Evolutionary conservation across 768 basidiomycete species (phyloP).

Genomic region (Trametes gibbosa): DNA sequence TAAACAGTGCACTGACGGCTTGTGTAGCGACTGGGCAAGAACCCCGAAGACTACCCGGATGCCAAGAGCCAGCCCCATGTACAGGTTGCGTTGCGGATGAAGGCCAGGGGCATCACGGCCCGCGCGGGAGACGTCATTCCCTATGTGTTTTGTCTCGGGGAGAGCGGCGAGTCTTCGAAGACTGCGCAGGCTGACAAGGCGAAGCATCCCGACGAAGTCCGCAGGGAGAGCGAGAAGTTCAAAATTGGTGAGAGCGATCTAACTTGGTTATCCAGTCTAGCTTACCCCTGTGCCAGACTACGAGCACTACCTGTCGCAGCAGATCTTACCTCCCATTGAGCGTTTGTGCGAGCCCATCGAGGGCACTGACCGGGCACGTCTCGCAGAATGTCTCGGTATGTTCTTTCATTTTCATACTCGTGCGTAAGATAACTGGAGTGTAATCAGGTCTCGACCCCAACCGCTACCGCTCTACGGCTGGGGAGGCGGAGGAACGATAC

Average conservation of each 20-base stretch:
- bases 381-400: slow-evolving; percentile 94
- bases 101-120: slow-evolving; percentile 75
- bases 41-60: slow-evolving; percentile 96
- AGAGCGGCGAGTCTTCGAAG: slow-evolving; percentile 69
- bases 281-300: slow-evolving; percentile 54
- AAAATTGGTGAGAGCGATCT: slow-evolving; percentile 62
- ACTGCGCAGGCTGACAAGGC: slow-evolving; percentile 86
- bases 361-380: slow-evolving; percentile 85
- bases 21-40: slow-evolving; percentile 86
- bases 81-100: slow-evolving; percentile 91
- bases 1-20: neutral
- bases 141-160: slow-evolving; percentile 86
- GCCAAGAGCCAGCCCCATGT: slow-evolving; percentile 95
- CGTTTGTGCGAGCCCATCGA: slow-evolving; percentile 95
- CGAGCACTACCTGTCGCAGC: slow-evolving; percentile 87
- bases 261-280: neutral
- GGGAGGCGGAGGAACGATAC: slow-evolving; percentile 53
- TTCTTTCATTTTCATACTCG: slow-evolving; percentile 1
- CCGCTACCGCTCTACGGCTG: slow-evolving; percentile 44
- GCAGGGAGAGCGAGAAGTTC: slow-evolving; percentile 60
- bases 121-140: slow-evolving; percentile 91
- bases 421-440: neutral
- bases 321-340: slow-evolving; percentile 92
- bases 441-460: slow-evolving; percentile 56
- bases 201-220: slow-evolving; percentile 89